Base-by-base conservation (phyloP, 306 rosid genomes). In the Vigna trinervia region DNA sequence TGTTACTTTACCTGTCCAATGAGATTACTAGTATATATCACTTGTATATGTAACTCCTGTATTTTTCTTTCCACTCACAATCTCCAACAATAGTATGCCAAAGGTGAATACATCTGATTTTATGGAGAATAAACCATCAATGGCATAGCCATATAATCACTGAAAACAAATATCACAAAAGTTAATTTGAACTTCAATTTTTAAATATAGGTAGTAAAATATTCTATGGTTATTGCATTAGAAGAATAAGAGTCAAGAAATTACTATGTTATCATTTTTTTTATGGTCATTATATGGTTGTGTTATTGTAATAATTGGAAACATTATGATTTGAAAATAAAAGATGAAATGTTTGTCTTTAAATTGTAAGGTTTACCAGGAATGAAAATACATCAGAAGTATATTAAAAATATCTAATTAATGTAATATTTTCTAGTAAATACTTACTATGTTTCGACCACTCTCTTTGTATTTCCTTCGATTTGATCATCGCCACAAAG, bases 91-190 rank as follows among this genome's bases (percentile, higher is more conserved):
- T 38, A 76, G 5, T 76, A 76, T 51, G 0, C 64, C 80, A 64
- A 76, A 76, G 8, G 73, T 76, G 41, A 76, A 76, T 22, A 76
- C 80, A 76, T 76, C 73, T 0, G 80, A 76, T 20, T 64, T 76
- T 76, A 22, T 14, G 30, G 64, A 76, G 30, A 76, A 63, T 50
- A 76, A 1, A 1, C 64, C 73, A 26, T 76, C 74, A 53, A 50
- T 76, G 2, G 19, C 80, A 76, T 76, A 76, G 74, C 74, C 74
- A 76, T 76, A n/a, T 76, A 76, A 52, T 66, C 74, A 22, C 66
- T 65, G 22, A 1, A 65, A 66, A 52, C 19, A 0, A 51, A 13
- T 0, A 1, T 36, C 4, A 36, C 15, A 50, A 8, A 20, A 14
- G 15, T 65, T 39, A 38, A 76, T 14, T 65, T 65, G 34, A 26